These are phyloP conservation scores for Ophiostoma pallidulum DNA, from an alignment of 2,329 filamentous ascomycete genomes.

Conservation along the genomic window DNA sequence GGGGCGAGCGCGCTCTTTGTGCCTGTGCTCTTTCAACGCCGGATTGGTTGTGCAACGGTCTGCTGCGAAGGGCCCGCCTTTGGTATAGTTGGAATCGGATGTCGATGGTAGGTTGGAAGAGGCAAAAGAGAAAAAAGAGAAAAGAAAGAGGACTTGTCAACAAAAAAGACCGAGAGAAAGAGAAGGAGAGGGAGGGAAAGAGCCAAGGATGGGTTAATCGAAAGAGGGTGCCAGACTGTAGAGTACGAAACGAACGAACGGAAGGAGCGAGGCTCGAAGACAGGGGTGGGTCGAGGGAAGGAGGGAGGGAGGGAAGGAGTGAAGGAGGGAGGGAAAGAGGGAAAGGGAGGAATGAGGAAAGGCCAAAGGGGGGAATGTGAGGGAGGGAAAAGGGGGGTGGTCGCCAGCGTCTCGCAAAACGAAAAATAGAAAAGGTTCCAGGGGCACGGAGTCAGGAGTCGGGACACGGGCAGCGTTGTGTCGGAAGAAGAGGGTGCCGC, in stretches of 20 bases:
- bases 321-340: not conserved
- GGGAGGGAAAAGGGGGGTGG: not conserved
- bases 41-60: constrained; percentile 1
- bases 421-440: not conserved
- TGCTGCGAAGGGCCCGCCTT: constrained; percentile 4
- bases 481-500: not conserved
- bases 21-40: not conserved
- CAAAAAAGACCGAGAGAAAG: too few relatives aligned
- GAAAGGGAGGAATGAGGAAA: not conserved
- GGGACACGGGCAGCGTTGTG: not conserved
- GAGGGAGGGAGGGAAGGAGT: not conserved
- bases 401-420: not conserved
- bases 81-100: not conserved
- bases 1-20: not conserved
- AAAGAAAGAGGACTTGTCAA: not conserved
- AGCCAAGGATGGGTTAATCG: too few relatives aligned
- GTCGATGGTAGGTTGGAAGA: not conserved
- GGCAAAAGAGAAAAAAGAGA: not conserved
- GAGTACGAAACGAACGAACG: too few relatives aligned
- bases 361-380: not conserved
- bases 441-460: not conserved
- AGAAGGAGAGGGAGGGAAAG: not conserved
- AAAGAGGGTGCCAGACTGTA: too few relatives aligned
- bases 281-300: too few relatives aligned
- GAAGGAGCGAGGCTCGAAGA: too few relatives aligned